These are phyloP conservation scores for Diplodia intermedia DNA, from an alignment of 2,329 filamentous ascomycete species.

Conservation along the genomic window DNA sequence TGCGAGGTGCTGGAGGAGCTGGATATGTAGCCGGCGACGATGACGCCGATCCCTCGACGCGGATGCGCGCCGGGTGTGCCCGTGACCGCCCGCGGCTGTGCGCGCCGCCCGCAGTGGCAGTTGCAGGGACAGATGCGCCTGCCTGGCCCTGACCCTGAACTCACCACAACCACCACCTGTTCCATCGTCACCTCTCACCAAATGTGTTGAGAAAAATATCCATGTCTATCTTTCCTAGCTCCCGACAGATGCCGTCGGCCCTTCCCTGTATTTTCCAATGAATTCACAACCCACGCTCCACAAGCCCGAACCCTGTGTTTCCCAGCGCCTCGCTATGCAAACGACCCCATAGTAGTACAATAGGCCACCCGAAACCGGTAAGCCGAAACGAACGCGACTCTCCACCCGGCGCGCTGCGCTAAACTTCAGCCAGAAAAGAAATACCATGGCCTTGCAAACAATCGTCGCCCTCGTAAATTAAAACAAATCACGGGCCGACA, in stretches of 20 bases:
- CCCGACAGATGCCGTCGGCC: neutral
- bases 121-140: no score
- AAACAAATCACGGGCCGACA: conserved; percentile 1
- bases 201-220: neutral
- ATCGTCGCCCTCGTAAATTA: neutral
- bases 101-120: no score
- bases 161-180: no score
- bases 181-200: neutral
- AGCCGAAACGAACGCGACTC: neutral
- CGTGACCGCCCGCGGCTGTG: conserved; percentile 6
- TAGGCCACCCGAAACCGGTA: neutral
- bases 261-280: neutral
- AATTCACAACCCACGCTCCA: no score
- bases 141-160: no score
- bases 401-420: neutral
- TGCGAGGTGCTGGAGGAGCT: conserved; percentile 9
- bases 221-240: neutral
- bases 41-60: conserved; percentile 25
- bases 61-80: conserved; percentile 12
- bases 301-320: neutral
- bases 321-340: conserved; percentile 31
- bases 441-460: neutral
- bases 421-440: neutral
- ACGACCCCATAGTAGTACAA: conserved; percentile 1
- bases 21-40: neutral